These are phyloP conservation scores for Radiomyces spectabilis DNA, from an alignment of 192 early-diverging fungal genomes.

Conservation along the genomic window DNA sequence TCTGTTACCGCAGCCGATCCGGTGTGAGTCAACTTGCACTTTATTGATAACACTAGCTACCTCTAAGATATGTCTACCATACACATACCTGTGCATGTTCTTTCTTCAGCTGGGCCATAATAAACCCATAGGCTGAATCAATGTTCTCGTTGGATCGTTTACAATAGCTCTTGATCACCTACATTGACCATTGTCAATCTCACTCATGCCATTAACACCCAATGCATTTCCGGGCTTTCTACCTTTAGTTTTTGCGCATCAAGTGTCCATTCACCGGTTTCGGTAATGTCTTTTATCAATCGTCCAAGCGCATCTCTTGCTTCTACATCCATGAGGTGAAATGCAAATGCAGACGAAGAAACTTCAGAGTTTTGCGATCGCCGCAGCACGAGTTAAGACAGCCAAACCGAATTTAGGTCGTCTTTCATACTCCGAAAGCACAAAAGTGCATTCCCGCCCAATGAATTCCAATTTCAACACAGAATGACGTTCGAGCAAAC, in stretches of 20 bases:
- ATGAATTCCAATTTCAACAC: too few relatives aligned
- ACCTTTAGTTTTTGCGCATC: slow-evolving; percentile 22
- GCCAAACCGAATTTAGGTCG: too few relatives aligned
- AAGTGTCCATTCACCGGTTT: slow-evolving; percentile 23
- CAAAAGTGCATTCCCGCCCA: too few relatives aligned
- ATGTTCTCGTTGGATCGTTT: slow-evolving; percentile 36
- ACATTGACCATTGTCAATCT: background rate
- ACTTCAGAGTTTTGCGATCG: too few relatives aligned
- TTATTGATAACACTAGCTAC: background rate
- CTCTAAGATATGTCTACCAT: background rate
- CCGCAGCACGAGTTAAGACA: too few relatives aligned
- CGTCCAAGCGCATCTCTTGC: slow-evolving; percentile 18
- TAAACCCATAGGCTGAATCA: slow-evolving; percentile 26
- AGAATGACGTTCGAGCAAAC: too few relatives aligned
- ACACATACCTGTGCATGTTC: slow-evolving; percentile 40
- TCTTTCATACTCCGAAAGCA: too few relatives aligned
- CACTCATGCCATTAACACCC: background rate
- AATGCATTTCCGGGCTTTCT: background rate
- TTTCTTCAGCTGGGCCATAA: slow-evolving; percentile 36
- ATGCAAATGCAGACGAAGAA: too few relatives aligned
- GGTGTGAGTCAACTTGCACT: too few relatives aligned
- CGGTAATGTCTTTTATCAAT: slow-evolving; percentile 17
- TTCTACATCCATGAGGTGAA: slow-evolving; percentile 31
- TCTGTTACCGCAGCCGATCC: too few relatives aligned
- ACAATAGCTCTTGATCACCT: slow-evolving; percentile 39